Evolutionary conservation across 2,329 filamentous ascomycete species (phyloP).

Genomic region (Colletotrichum magnum): DNA sequence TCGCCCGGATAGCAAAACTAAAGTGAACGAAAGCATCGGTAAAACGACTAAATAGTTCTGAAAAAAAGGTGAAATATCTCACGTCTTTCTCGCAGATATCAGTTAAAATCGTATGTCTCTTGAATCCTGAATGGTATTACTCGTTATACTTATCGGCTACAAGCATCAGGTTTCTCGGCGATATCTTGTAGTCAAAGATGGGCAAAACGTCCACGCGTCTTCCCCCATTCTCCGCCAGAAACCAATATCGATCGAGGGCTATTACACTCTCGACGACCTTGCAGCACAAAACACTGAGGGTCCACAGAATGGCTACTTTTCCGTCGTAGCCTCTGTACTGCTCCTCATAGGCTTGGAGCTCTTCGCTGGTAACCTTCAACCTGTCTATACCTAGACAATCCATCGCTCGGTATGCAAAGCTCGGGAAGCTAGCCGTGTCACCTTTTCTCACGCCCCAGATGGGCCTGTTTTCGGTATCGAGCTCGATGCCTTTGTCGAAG

Average conservation of each 20-base stretch:
- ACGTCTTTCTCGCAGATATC: too few species aligned
- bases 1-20: too few species aligned
- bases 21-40: too few species aligned
- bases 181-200: slow-evolving; percentile 14
- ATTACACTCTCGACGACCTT: slow-evolving; percentile 51
- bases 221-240: slow-evolving; percentile 45
- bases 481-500: slow-evolving; percentile 44
- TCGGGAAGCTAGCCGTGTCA: slow-evolving; percentile 45
- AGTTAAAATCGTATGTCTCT: too few species aligned
- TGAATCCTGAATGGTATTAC: not conserved
- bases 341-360: slow-evolving; percentile 46
- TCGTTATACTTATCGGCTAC: slow-evolving; percentile 11
- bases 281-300: slow-evolving; percentile 49
- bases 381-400: slow-evolving; percentile 42
- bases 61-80: too few species aligned
- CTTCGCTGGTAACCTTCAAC: slow-evolving; percentile 37
- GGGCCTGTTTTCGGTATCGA: slow-evolving; percentile 38
- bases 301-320: slow-evolving; percentile 51
- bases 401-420: slow-evolving; percentile 47
- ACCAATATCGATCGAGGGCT: slow-evolving; percentile 50
- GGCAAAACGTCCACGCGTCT: slow-evolving; percentile 44
- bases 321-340: slow-evolving; percentile 44
- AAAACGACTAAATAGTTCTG: too few species aligned
- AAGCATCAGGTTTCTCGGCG: slow-evolving; percentile 32
- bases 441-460: slow-evolving; percentile 51